Conservation (phyloP, 176 grass and related monocot species). For the Poa pratensis region DNA sequence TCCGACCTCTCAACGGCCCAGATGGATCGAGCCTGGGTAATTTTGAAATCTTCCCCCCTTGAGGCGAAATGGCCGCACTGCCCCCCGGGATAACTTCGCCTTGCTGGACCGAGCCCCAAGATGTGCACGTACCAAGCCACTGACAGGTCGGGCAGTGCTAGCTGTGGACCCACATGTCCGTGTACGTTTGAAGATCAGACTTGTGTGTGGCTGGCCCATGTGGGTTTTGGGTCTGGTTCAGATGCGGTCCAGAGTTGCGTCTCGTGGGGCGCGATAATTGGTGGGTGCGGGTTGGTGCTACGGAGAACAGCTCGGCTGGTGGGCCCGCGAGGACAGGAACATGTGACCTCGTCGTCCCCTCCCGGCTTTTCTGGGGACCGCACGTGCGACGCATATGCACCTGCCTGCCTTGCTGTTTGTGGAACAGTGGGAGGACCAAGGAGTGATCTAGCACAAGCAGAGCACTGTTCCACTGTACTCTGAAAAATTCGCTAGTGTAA, state of each 20-base stretch:
- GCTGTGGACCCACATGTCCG: fast-evolving
- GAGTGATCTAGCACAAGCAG: too few relatives aligned
- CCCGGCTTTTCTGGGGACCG: background rate
- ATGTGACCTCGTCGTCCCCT: background rate
- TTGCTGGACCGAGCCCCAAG: background rate
- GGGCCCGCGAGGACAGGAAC: constrained; percentile 6
- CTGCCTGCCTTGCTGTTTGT: background rate
- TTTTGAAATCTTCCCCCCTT: constrained; percentile 37
- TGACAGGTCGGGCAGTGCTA: fast-evolving
- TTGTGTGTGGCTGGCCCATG: constrained; percentile 13
- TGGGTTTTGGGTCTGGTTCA: background rate
- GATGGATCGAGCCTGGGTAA: constrained; percentile 25
- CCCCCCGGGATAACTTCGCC: background rate
- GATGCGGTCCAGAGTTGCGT: constrained; percentile 20
- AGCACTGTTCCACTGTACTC: too few relatives aligned
- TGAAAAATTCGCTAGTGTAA: too few relatives aligned
- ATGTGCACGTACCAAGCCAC: fast-evolving
- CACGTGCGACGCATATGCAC: constrained; percentile 44
- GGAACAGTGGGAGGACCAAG: too few relatives aligned
- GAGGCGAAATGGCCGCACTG: constrained; percentile 23
- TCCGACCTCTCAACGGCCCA: constrained; percentile 26
- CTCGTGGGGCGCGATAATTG: constrained; percentile 24
- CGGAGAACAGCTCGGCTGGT: background rate
- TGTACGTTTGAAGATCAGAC: fast-evolving
- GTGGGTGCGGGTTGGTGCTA: constrained; percentile 44